Conservation (phyloP, 2,329 filamentous ascomycete species). For the Claviceps digitariae region DNA sequence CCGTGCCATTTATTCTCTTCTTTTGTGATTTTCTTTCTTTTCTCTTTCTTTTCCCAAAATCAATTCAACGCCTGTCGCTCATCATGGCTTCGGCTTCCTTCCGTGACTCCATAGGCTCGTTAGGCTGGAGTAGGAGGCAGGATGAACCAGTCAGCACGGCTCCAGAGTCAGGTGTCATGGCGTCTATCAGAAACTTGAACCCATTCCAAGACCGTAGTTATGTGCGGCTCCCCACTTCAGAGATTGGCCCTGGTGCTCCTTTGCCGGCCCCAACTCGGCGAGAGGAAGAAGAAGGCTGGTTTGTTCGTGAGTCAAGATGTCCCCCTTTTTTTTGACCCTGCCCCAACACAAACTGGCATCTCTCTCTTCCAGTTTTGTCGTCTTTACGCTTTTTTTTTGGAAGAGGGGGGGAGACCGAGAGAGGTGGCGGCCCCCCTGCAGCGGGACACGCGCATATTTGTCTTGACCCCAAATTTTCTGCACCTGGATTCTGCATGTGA, state of each 20-base stretch:
- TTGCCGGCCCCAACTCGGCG: conserved; percentile 71
- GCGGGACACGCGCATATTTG: conserved; percentile 31
- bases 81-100: conserved; percentile 79
- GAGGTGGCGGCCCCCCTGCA: conserved; percentile 27
- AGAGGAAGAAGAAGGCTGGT: conserved; percentile 92
- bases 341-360: neutral
- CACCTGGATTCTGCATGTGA: conserved; percentile 27
- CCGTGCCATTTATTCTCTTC: neutral
- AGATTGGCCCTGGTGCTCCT: conserved; percentile 61
- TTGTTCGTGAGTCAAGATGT: conserved; percentile 64
- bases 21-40: neutral
- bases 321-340: neutral
- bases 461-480: conserved; percentile 16
- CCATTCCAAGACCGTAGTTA: conserved; percentile 80
- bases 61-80: neutral
- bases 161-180: conserved; percentile 59
- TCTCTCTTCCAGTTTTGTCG: conserved; percentile 5
- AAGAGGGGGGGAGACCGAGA: neutral
- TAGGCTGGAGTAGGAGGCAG: conserved; percentile 86
- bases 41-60: neutral
- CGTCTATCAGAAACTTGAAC: conserved; percentile 72
- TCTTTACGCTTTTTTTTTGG: conserved; percentile 8
- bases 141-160: conserved; percentile 62
- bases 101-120: conserved; percentile 83
- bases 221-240: conserved; percentile 77